Evolutionary conservation across 768 basidiomycete species (phyloP), one percentile per base, ranked within the genome.

Genomic region (Boletus sp.): DNA sequence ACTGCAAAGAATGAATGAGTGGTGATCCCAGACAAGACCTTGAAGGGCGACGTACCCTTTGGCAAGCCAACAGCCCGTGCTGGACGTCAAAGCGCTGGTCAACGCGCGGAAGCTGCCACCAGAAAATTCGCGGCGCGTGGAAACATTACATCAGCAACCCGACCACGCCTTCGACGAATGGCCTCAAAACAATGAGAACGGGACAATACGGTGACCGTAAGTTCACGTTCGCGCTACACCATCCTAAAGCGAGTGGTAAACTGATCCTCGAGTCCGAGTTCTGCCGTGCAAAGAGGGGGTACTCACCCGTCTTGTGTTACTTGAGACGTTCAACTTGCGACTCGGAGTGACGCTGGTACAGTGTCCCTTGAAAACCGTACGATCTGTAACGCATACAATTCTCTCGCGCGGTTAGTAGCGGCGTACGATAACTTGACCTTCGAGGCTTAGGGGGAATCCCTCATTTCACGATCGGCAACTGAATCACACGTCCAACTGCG

Each of bases 61-160:
- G 57, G 58, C 66, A 70, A 62, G 55, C 66, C 63, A 59, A 67
- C 64, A 60, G 60, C 66, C 64, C 53, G 68, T 62, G 64, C 55
- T 67, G 58, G 69, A 68, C 66, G 69, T 68, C 56, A 52, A 67
- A 34, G 60, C 61, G 59, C 38, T 64, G 58, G 69, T 63, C 57
- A 58, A 66, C 56, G 59, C 60, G 56, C 58, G 37, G 47, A 54
- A 37, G 57, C 53, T 39, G 51, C 65, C 59, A 55, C 64, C 52
- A 58, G 51, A 70, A 72, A 70, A 71, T 56, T 67, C 63, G 50
- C 44, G 45, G 45, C 42, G 66, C 64, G 69, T 67, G 70, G 62
- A 61, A 72, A 63, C 32, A 55, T 70, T 70, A 72, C 50, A 57
- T 70, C 69, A 70, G 68, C 66, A 54, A 57, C 23, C 43, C 39